Conservation (phyloP, 306 rosid species). For the Sphenostylis stenocarpa region DNA sequence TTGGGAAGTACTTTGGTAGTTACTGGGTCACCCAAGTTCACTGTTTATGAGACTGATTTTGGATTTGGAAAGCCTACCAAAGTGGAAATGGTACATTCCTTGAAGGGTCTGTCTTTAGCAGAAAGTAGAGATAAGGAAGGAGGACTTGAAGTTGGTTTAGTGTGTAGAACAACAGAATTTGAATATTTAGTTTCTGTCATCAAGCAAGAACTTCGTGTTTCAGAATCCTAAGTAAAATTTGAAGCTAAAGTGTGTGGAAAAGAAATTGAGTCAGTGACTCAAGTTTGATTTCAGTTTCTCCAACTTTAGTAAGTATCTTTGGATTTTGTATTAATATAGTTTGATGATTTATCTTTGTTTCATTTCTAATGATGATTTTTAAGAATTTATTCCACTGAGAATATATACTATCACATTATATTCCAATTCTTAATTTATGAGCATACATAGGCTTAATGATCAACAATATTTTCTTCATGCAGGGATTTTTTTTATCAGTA, state of each 20-base stretch:
- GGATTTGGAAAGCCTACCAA: conserved; percentile 48
- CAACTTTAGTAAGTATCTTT: background rate
- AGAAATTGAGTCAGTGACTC: background rate
- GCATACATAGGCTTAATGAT: too few species aligned
- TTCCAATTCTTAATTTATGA: too few species aligned
- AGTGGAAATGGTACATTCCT: conserved; percentile 45
- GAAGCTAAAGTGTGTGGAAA: background rate
- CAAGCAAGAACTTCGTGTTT: conserved; percentile 20
- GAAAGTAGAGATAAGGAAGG: conserved; percentile 34
- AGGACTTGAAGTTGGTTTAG: conserved; percentile 48
- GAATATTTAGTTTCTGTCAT: conserved; percentile 9
- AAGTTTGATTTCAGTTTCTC: background rate
- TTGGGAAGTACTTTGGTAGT: conserved; percentile 26
- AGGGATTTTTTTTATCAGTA: too few species aligned
- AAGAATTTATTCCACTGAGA: background rate
- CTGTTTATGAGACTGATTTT: conserved; percentile 44
- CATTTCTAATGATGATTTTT: background rate
- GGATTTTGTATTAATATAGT: background rate
- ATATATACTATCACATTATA: background rate
- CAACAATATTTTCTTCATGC: too few species aligned
- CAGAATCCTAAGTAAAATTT: background rate
- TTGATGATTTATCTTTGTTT: background rate
- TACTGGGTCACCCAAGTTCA: conserved; percentile 40
- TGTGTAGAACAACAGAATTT: background rate
- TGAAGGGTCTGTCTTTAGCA: conserved; percentile 41